Evolutionary conservation across 768 basidiomycete genomes (phyloP), one percentile per base, ranked within the genome.

Genomic region (Trametes sanguinea): DNA sequence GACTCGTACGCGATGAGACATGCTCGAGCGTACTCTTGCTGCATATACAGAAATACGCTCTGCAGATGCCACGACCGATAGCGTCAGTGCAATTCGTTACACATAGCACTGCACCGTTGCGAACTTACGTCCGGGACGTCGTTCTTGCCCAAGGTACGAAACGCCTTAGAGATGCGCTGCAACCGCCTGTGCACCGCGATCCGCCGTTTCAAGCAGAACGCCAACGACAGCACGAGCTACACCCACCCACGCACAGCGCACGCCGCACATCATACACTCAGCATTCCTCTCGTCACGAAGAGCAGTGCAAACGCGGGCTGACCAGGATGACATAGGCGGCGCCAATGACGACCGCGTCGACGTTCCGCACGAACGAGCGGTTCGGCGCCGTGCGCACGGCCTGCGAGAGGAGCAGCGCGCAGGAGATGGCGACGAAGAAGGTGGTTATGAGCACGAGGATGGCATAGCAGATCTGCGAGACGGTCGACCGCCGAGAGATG

Each of bases 321-420:
- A 90, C 90, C 73, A 92, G 80, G 8, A 87, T 69, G 68, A 81
- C 76, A 72, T 92, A 93, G 0, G 89, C 84, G n/a, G 83, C 83
- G 9, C 85, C 85, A 37, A 93, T 85, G 55, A 86, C 78, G 32
- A 89, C 74, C 5, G 85, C 82, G 71, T 92, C 85, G 79, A 84
- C 79, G 73, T 92, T 92, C 35, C 80, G 76, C 53, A 67, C 72
- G 83, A 85, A 88, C 9, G 82, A 77, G 62, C 73, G 76, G 46
- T 71, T 75, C 2, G 82, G 82, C 2, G 88, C 79, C 0, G 84
- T 89, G 53, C 89, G 80, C 17, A 89, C 85, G 0, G 90, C 89
- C 70, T 92, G 90, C 0, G 85, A 84, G 53, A 92, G 80, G 55
- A 92, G 76, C 0, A 85, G 81, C 2, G 83, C 74, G 66, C 85